These are phyloP conservation scores for Globisporangium nodosum DNA, from an alignment of 352 stramenopile species.

Conservation along the genomic window DNA sequence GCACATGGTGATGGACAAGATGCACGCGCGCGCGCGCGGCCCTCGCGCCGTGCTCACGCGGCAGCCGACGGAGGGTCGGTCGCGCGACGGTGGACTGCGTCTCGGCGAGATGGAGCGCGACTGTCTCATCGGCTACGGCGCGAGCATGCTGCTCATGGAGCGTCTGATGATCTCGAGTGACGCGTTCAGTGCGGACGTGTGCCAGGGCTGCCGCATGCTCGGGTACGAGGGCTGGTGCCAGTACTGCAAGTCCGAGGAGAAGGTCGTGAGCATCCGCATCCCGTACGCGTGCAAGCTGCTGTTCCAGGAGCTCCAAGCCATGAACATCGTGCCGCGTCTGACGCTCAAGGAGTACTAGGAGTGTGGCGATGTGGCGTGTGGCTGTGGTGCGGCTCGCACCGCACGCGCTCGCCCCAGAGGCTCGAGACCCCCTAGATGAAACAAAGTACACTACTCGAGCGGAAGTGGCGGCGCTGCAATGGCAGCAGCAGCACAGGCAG, in stretches of 20 bases:
- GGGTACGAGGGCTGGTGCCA: constrained; percentile 98
- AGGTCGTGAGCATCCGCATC: constrained; percentile 96
- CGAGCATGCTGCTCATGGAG: constrained; percentile 99
- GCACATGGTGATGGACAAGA: constrained; percentile 99
- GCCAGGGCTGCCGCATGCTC: constrained; percentile 95
- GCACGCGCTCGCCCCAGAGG: neutral
- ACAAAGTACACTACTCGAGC: constrained; percentile 8
- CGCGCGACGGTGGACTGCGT: constrained; percentile 96
- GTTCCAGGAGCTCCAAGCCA: constrained; percentile 98
- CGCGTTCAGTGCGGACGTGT: constrained; percentile 98
- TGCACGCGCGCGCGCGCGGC: constrained; percentile 96
- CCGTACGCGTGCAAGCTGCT: constrained; percentile 99
- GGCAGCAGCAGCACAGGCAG: neutral
- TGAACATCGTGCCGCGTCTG: constrained; percentile 99
- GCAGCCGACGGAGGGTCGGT: constrained; percentile 98
- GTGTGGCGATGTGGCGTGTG: neutral
- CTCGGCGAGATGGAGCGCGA: constrained; percentile 99
- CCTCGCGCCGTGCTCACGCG: constrained; percentile 95
- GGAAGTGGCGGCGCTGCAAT: neutral
- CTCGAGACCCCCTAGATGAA: constrained; percentile 6
- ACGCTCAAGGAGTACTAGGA: constrained; percentile 92
- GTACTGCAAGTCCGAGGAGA: constrained; percentile 97
- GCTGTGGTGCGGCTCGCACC: neutral
- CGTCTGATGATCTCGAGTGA: constrained; percentile 99
- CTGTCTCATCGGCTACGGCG: constrained; percentile 99